Base-by-base conservation (phyloP, 768 basidiomycete species). In the Pleurotus citrinopileatus region DNA sequence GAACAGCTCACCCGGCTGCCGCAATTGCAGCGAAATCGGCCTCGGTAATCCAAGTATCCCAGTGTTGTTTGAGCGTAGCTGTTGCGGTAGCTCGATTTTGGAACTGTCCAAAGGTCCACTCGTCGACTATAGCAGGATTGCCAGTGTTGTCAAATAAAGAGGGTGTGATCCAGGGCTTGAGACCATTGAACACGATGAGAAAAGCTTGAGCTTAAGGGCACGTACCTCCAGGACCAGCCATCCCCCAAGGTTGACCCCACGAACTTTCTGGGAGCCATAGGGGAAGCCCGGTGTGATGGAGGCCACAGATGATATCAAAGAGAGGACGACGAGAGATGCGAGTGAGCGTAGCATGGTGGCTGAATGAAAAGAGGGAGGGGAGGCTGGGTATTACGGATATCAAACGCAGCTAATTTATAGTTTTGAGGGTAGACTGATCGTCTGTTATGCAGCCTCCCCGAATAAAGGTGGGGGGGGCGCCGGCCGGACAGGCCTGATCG, bases 21-120 rank as follows among this genome's bases (percentile, higher is more conserved):
- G 86, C 83, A 55, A 93, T 92, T 42, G 74, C 79, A 27, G 69
- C 68, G 63, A 95, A 90, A 68, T 98, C 94, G 17, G 74, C 64
- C 63, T 94, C 87, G 1, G 86, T 90, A 59, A 98, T 92, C 82
- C 83, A 94, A 0, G 84, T 85, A 58, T 89, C 68, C 90, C 91
- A 93, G 64, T 92, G 91, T 43, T 77, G 72, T 56, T 77, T 71
- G 19, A 92, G 74, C 15, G 66, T 70, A n/a, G 62, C 59, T n/a
- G 61, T 62, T 1, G 89, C 90, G 0, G 71, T 78, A 27, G 66
- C 57, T 12, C 65, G 59, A 64, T 78, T 65, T 61, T 89, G 86
- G 55, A 75, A 81, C 62, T 83, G 77, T 47, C 86, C 78, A 60
- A 90, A 91, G 1, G 89, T 91, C 72, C 78, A 92, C 60, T 92